Base-by-base conservation (phyloP, 2,329 filamentous ascomycete species). In the Cladosporium sp. region DNA sequence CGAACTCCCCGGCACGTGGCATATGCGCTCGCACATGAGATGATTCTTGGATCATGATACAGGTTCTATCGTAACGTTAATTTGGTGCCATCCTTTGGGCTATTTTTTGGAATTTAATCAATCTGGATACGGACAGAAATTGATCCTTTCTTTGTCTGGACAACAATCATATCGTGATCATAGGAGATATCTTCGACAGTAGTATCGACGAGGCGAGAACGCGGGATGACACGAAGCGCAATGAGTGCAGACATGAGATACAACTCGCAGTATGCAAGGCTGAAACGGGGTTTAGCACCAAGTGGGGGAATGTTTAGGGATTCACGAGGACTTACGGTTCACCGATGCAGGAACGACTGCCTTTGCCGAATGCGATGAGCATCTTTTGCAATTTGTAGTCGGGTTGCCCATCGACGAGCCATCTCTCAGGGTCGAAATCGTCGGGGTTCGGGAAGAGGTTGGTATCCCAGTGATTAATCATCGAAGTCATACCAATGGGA, bases 371-470 rank as follows among this genome's bases (percentile, higher is more conserved):
- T 2, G 72, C 67, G 14, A 77, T 70, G 2, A 76, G 70, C 67
- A 69, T 76, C 51, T 71, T 70, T 5, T 76, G 73, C 25, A 77
- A n/a, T 23, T 63, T 63, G 60, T 63, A 63, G 23, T 63, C 56
- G 8, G 60, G 66, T 25, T 51, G 25, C 2, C 56, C 43, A 36
- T 67, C 63, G 5, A 62, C 60, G 8, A 71, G 60, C 79, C 79
- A 81, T 28, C 79, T 72, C 8, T 70, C 67, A 0, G 79, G 79
- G 18, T 75, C 69, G 66, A 81, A 81, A 14, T 62, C 70, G 10
- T 71, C 66, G 0, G 79, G 70, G 11, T 77, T 56, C 0, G 75
- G 75, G 66, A 79, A 81, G 18, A 77, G 58, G 1, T 62, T 58
- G 16, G 67, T 26, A 64, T 76, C 63, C 43, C 65, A 65, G 64